phyloP scores from a whole-genome alignment of 257 asterid species.

The Leonotis leonurus region DNA sequence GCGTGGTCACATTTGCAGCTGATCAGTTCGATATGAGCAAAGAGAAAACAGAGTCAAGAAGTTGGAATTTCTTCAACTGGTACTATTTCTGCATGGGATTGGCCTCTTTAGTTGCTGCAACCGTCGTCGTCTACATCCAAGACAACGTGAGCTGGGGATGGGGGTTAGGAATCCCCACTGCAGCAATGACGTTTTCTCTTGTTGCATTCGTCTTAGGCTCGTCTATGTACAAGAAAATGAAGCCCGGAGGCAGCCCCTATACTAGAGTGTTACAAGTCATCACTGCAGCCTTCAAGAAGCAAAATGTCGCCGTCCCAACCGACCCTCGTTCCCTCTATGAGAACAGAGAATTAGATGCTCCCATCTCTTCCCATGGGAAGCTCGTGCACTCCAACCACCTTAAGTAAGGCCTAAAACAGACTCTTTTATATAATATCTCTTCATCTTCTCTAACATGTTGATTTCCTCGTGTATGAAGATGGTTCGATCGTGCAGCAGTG shows the following conservation, averaged over 20 bases:
- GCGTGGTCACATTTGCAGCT: conserved; percentile 77
- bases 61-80: conserved; percentile 79
- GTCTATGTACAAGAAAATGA: conserved; percentile 43
- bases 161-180: conserved; percentile 84
- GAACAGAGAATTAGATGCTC: conserved; percentile 51
- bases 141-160: conserved; percentile 77
- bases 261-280: conserved; percentile 54
- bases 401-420: conserved; percentile 56
- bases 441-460: too few relatives aligned
- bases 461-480: conserved; percentile 35
- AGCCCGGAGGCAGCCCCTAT: conserved; percentile 83
- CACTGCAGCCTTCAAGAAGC: conserved; percentile 62
- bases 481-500: conserved; percentile 74
- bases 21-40: conserved; percentile 72
- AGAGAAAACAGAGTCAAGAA: conserved; percentile 31
- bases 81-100: conserved; percentile 67
- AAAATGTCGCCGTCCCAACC: conserved; percentile 25
- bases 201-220: conserved; percentile 47
- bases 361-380: conserved; percentile 45
- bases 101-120: conserved; percentile 61
- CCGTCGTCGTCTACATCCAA: conserved; percentile 73
- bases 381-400: conserved; percentile 64
- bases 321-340: conserved; percentile 35
- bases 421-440: too few relatives aligned
- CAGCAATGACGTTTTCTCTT: conserved; percentile 53